Base-by-base conservation (phyloP, 192 early-diverging fungal species). In the Mortierella antarctica region DNA sequence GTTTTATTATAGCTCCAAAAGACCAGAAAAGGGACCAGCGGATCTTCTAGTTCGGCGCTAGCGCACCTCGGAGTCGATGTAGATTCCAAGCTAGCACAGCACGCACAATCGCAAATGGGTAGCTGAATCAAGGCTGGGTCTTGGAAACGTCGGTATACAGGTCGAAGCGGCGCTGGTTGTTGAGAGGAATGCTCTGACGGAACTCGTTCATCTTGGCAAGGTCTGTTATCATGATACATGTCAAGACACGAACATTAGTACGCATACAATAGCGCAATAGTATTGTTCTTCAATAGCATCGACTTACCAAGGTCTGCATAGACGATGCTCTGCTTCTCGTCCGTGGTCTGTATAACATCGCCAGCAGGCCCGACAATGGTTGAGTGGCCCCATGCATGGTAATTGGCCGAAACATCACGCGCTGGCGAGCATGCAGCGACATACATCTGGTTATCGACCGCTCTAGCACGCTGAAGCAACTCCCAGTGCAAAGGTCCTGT, bases 401-500 rank as follows among this genome's bases (percentile, higher is more conserved):
- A 99, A 9, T 70, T 60, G 5, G 93, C 93, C 12, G 45, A 66
- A 14, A 71, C 55, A 62, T 96, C 96, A 39, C 96, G 87, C 12
- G 98, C 98, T 9, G 98, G 98, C 4, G 98, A 98, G 85, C 98
- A 99, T n/a, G 92, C 92, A 9, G 95, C 95, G 0, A 96, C 93
- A 72, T 92, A 99, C 65, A 99, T 88, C 75, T 96, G 96, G 82
- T 98, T 99, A 83, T 99, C 98, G 18, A 95, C 79, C 1, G 98
- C 98, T 17, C 96, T 84, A 1, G 83, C 79, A 31, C 80, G 68
- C 83, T 89, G 85, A 7, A 83, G 66, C 55, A 78, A 84, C 76
- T 99, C 97, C 96, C 97, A 99, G 67, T 98, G 96, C 74, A 97
- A 63, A 1, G 97, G 96, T 18, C 98, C 98, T 4, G 98, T 99